Base-by-base conservation (phyloP, 2,329 filamentous ascomycete genomes). In the Colletotrichum sp. region DNA sequence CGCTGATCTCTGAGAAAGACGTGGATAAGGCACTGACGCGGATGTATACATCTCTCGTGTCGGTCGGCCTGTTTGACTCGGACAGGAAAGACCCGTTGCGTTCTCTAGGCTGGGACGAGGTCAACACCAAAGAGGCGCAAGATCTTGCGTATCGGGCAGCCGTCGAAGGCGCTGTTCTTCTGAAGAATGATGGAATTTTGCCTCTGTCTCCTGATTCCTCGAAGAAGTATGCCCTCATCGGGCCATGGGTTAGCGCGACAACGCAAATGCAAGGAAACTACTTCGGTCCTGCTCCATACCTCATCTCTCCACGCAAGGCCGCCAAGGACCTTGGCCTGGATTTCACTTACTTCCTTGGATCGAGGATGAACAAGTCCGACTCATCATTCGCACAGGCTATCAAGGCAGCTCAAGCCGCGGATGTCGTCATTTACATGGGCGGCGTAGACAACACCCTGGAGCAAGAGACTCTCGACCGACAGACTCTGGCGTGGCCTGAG, bases 401-500 rank as follows among this genome's bases (percentile, higher is more conserved):
- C 1, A 84, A 88, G 6, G 84, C 90, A 2, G 93, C 93, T 6
- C 87, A 87, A 77, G 85, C 87, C 13, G 89, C 90, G 0, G 92
- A 93, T 39, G 88, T 92, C 71, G 92, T 93, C 25, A 86, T 93
- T 75, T 79, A 82, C 0, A 82, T 82, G 39, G 90, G 91, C 3
- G 93, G 93, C 5, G 86, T 94, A 32, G 93, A 93, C 75, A 88
- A 81, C 2, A 79, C 83, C 12, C 81, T 82, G 79, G 84, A 85
- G 55, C 83, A 82, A 0, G 84, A 95, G 92, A 86, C 88, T 66
- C 93, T 92, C 72, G 93, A 95, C 80, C 91, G 75, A 25, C 34
- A 25, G n/a, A 74, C 75, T 9, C 13, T 77, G 29, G 75, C 75
- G 2, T 75, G 71, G 75, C 75, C 75, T 16, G 36, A n/a, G 8